Conservation (phyloP, 2,329 filamentous ascomycete species). For the Venturia nashicola region DNA sequence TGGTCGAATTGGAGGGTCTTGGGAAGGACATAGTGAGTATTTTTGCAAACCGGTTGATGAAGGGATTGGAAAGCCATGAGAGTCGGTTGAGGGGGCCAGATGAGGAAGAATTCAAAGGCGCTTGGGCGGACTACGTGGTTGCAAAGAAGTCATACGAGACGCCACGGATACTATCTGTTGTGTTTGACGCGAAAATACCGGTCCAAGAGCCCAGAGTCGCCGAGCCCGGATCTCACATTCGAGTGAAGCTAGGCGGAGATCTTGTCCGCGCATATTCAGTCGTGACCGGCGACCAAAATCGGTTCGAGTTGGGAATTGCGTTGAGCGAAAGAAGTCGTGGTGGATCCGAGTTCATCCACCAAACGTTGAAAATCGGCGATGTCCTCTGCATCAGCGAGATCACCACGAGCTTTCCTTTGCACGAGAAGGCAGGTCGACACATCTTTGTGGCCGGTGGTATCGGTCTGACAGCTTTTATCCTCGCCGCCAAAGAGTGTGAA, state of each 20-base stretch:
- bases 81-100: conserved; percentile 17
- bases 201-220: conserved; percentile 24
- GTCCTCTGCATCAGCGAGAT: conserved; percentile 39
- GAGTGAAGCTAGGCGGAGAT: conserved; percentile 43
- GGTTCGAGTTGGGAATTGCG: conserved; percentile 47
- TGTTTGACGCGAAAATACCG: conserved; percentile 34
- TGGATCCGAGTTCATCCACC: conserved; percentile 49
- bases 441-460: conserved; percentile 54
- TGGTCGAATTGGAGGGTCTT: conserved; percentile 33
- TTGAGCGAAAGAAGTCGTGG: conserved; percentile 44
- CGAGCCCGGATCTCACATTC: conserved; percentile 41
- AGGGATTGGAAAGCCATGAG: conserved; percentile 23
- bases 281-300: conserved; percentile 36
- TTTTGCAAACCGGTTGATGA: conserved; percentile 41
- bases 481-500: conserved; percentile 29
- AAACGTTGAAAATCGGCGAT: conserved; percentile 34
- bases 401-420: conserved; percentile 36
- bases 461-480: conserved; percentile 53
- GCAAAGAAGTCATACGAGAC: conserved; percentile 41
- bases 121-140: conserved; percentile 29
- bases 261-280: conserved; percentile 50
- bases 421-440: conserved; percentile 40
- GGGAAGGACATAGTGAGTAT: conserved; percentile 37
- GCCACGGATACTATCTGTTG: conserved; percentile 36
- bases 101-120: conserved; percentile 19